Base-by-base conservation (phyloP, 768 basidiomycete species). In the Amanita pseudoporphyria region DNA sequence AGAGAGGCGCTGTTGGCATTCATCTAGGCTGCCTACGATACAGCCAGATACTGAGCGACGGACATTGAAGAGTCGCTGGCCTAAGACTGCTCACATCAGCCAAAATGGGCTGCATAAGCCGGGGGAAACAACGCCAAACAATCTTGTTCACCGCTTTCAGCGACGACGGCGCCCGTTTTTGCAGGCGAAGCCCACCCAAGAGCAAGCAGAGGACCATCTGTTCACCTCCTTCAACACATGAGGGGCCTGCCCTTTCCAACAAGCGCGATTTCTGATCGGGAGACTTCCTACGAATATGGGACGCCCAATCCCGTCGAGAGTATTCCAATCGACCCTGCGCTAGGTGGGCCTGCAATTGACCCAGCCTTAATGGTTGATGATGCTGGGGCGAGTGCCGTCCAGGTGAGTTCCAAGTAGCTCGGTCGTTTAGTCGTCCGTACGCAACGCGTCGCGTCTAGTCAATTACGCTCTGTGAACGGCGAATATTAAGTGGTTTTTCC, bases 321-420 rank as follows among this genome's bases (percentile, higher is more conserved):
- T 66, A 83, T 88, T 64, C 84, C 84, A 56, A 87, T 88, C 71
- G 86, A 89, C 78, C 87, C 87, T 58, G 81, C 78, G 36, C 78
- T 87, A 55, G 74, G 67, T 42, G 73, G 62, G 30, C 64, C 71
- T 18, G 60, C 70, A 54, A 76, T 81, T 55, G 80, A 79, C 69
- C 77, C 78, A 22, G 68, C 69, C 51, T 65, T 80, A 46, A 64
- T 74, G 54, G 51, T 53, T 26, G 57, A 63, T 33, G 54, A 56
- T 21, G 62, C 61, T 48, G 53, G 54, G 9, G 53, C 52, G 24
- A 58, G 54, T 49, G 54, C 52, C 41, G 57, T 60, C 28, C 64
- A 69, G 61, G 77, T 77, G 54, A 63, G 77, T 67, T 49, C 53
- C 42, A 24, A 26, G 30, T 26, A 9, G 51, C n/a, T 12, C 26